These are phyloP conservation scores for Sporothrix brunneoviolacea DNA, from an alignment of 2,329 filamentous ascomycete genomes.

Conservation along the genomic window DNA sequence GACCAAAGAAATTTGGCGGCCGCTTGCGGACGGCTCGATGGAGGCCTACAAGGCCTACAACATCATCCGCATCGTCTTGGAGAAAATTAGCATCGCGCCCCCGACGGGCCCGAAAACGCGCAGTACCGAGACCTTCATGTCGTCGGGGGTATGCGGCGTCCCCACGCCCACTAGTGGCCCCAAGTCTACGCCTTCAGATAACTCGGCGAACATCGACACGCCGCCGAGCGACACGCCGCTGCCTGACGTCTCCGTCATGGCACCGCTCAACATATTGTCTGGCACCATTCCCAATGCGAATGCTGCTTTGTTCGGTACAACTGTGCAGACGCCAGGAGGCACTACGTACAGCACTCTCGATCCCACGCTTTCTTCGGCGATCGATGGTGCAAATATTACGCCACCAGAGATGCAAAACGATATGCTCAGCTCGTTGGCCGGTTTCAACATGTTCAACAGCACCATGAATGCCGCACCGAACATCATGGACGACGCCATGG, in stretches of 20 bases:
- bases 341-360: slow-evolving; percentile 40
- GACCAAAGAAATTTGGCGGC: slow-evolving; percentile 73
- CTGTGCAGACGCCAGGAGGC: slow-evolving; percentile 33
- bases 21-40: slow-evolving; percentile 68
- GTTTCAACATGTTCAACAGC: slow-evolving; percentile 42
- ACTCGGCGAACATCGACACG: not conserved
- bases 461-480: slow-evolving; percentile 19
- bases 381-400: slow-evolving; percentile 15
- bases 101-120: not conserved
- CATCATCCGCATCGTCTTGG: slow-evolving; percentile 76
- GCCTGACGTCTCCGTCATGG: slow-evolving; percentile 33
- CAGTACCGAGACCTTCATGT: not conserved
- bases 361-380: slow-evolving; percentile 26
- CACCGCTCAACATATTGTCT: slow-evolving; percentile 35
- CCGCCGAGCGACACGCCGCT: slow-evolving; percentile 24
- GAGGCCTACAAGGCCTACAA: slow-evolving; percentile 84
- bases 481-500: slow-evolving; percentile 29
- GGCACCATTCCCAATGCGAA: slow-evolving; percentile 29
- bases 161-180: not conserved
- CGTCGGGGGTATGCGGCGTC: not conserved
- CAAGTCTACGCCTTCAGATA: slow-evolving; percentile 6
- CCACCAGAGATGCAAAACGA: slow-evolving; percentile 33
- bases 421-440: slow-evolving; percentile 21
- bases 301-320: slow-evolving; percentile 21
- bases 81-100: slow-evolving; percentile 53